Conservation (phyloP, 228 moss, liverwort and hornwort species). For the Sphagnum fallax region DNA sequence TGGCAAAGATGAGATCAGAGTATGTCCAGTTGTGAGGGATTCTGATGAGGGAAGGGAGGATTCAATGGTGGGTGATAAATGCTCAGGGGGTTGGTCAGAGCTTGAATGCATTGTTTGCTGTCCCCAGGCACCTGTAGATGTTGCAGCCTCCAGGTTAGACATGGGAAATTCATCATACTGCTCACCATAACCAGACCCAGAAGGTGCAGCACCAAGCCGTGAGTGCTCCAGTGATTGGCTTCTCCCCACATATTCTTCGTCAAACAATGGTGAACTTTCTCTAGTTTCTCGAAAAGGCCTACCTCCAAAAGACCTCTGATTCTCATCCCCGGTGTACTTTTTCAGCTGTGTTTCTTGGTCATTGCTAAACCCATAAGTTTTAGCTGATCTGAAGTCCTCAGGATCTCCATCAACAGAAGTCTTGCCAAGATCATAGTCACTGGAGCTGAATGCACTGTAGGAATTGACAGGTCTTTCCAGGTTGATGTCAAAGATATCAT, state of each 20-base stretch:
- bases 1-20: neutral
- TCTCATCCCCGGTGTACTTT: constrained; percentile 21
- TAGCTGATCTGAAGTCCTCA: constrained; percentile 19
- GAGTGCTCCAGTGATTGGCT: constrained; percentile 23
- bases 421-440: constrained; percentile 18
- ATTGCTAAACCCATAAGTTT: constrained; percentile 21
- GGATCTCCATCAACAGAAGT: constrained; percentile 5
- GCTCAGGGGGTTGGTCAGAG: neutral
- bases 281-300: constrained; percentile 22
- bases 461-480: constrained; percentile 31
- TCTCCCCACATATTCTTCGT: constrained; percentile 42
- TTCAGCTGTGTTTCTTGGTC: neutral
- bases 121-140: constrained; percentile 4
- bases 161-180: constrained; percentile 13
- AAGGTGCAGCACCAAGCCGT: constrained; percentile 25
- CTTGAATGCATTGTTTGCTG: neutral
- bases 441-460: constrained; percentile 34
- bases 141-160: neutral
- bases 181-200: constrained; percentile 23
- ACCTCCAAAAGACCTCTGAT: constrained; percentile 3
- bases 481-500: constrained; percentile 47
- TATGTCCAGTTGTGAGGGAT: neutral
- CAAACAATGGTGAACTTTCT: constrained; percentile 51
- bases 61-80: constrained; percentile 3
- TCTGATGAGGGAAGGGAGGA: constrained; percentile 4